A percentile compares a stretch with the other conserved stretches of the same genome.
Conservation (phyloP, 2,329 filamentous ascomycete genomes). For the Metarhizium album region DNA sequence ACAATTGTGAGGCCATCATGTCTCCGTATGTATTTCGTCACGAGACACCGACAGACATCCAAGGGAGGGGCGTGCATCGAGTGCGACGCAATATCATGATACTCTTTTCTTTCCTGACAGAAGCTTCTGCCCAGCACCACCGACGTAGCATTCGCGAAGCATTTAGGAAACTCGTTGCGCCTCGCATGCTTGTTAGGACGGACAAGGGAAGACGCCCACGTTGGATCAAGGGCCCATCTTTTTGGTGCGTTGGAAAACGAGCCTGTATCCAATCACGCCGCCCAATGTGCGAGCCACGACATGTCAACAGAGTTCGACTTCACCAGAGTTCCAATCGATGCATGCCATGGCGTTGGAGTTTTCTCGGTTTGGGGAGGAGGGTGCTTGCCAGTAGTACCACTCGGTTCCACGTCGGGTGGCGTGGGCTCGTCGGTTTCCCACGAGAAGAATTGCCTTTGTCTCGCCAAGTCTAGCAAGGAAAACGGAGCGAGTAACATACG, state of each 20-base stretch:
- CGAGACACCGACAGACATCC: background rate
- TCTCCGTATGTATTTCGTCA: background rate
- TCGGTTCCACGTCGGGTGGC: too few relatives aligned
- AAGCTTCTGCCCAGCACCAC: background rate
- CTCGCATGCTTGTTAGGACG: background rate
- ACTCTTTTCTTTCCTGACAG: background rate
- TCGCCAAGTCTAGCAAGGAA: too few relatives aligned
- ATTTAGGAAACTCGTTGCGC: background rate
- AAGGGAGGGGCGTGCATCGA: background rate
- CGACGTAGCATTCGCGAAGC: background rate
- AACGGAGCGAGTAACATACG: too few relatives aligned
- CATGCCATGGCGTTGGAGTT: background rate
- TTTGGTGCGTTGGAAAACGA: background rate
- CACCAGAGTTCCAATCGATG: too few relatives aligned
- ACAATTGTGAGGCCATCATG: background rate
- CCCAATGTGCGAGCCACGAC: background rate
- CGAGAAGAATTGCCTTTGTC: background rate
- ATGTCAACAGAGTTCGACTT: background rate
- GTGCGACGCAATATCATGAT: background rate
- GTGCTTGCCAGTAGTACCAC: too few relatives aligned
- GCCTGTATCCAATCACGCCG: background rate
- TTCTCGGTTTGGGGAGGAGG: background rate
- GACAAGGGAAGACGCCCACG: background rate
- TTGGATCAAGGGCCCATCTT: background rate
- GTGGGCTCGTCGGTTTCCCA: background rate